Conservation (phyloP, 495 filamentous ascomycete genomes). For the Rostrohypoxylon terebratum region DNA sequence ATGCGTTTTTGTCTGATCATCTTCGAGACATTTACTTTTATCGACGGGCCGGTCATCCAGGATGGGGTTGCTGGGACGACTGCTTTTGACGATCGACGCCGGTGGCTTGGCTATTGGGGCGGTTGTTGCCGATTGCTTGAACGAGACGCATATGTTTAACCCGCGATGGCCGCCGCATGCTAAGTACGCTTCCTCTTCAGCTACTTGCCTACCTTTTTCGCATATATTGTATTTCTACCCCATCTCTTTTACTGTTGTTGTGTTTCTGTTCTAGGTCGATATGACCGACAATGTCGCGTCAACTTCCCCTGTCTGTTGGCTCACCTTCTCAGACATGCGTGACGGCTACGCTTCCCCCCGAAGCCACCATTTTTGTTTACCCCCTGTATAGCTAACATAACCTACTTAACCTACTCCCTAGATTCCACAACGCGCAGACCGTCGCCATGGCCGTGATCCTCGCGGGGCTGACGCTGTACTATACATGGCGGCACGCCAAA, state of each 20-base stretch:
- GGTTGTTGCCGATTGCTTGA: conserved; percentile 60
- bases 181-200: conserved; percentile 48
- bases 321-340: neutral
- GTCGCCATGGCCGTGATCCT: conserved; percentile 62
- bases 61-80: conserved; percentile 54
- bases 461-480: conserved; percentile 61
- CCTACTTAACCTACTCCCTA: conserved; percentile 24
- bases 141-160: conserved; percentile 66
- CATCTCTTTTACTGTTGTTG: neutral
- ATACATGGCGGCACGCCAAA: conserved; percentile 54
- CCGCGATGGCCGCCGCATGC: conserved; percentile 68
- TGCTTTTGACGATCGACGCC: conserved; percentile 60
- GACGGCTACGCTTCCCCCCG: neutral
- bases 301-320: neutral
- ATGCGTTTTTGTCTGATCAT: neutral
- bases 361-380: neutral
- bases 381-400: no score
- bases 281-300: neutral
- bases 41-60: neutral
- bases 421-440: conserved; percentile 69
- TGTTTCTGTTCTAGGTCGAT: neutral
- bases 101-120: conserved; percentile 56
- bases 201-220: neutral
- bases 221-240: neutral
- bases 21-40: neutral